Conservation (phyloP, 805 yeast genomes). For the Blastobotrys attinorum region DNA sequence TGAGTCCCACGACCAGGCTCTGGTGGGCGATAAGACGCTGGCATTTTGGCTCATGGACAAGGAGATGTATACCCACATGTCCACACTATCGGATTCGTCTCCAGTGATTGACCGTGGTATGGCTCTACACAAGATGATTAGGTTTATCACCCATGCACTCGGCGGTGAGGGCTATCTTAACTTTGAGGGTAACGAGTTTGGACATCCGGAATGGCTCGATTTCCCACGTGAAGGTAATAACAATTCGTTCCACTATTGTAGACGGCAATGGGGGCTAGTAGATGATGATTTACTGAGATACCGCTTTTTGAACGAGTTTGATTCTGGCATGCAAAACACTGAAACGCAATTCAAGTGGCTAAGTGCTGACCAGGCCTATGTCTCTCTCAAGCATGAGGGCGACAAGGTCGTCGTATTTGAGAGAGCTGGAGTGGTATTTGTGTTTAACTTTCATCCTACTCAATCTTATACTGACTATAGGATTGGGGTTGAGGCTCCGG, state of each 20-base stretch:
- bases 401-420: constrained; percentile 89
- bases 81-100: constrained; percentile 61
- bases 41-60: constrained; percentile 99
- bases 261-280: constrained; percentile 86
- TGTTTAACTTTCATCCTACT: constrained; percentile 86
- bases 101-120: constrained; percentile 83
- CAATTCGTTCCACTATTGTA: constrained; percentile 86
- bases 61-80: constrained; percentile 96
- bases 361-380: constrained; percentile 65
- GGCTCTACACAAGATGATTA: constrained; percentile 82
- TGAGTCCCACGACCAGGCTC: constrained; percentile 95
- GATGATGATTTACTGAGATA: constrained; percentile 77
- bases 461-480: constrained; percentile 79
- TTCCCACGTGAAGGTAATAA: constrained; percentile 88
- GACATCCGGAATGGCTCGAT: constrained; percentile 98
- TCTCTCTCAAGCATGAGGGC: constrained; percentile 78
- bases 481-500: constrained; percentile 79
- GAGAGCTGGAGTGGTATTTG: constrained; percentile 73
- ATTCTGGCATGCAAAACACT: constrained; percentile 70
- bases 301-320: constrained; percentile 72
- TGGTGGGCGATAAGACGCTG: constrained; percentile 92
- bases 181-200: constrained; percentile 97
- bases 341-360: constrained; percentile 71
- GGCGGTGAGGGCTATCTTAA: constrained; percentile 97
- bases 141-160: constrained; percentile 78